Evolutionary conservation across 176 grass and related monocot genomes (phyloP), one percentile per base, ranked within the genome.

Genomic region (Olyra latifolia): DNA sequence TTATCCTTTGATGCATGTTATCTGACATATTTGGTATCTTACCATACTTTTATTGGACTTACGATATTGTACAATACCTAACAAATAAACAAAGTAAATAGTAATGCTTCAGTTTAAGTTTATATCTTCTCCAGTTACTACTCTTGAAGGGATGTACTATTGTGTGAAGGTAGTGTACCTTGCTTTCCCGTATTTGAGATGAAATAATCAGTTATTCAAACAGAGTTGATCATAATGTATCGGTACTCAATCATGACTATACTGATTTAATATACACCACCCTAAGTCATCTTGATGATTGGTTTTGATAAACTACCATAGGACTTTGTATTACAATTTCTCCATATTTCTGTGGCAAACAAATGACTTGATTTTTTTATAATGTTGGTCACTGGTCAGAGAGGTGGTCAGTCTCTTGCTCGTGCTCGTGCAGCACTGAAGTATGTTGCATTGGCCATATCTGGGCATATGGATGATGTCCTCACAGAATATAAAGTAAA

Each of bases 381-480:
- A 75, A 75, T 54, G 44, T 78, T 81, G 30, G 35, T 82, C 79
- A 98, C 74, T 81, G 30, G 35, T 82, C 79, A 98, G 95, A 90
- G 73, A 86, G 83, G 69, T 80, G 85, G 80, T 1, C 92, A 86
- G 78, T 94, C 72, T 67, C 63, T 90, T 86, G 42, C 66, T 76
- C 80, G 85, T 87, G 85, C 92, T 87, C 87, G 80, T 80, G 92
- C 89, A 83, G 92, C 89, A 55, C 53, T 98, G 80, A 98, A 98
- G 69, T 98, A 92, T 89, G 61, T 94, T 40, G 56, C 90, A 82
- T 68, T 98, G 81, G 95, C 95, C 46, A 80, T 98, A 88, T 98
- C 95, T 62, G 95, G 95, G 42, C 83, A 91, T 82, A 84, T 98
- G 87, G 95, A 98, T 89, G 89, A 98, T 81, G 69, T 92, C 48